phyloP scores from a whole-genome alignment of 1,284 basidiomycete genomes.

The Butyriboletus appendiculatus region DNA sequence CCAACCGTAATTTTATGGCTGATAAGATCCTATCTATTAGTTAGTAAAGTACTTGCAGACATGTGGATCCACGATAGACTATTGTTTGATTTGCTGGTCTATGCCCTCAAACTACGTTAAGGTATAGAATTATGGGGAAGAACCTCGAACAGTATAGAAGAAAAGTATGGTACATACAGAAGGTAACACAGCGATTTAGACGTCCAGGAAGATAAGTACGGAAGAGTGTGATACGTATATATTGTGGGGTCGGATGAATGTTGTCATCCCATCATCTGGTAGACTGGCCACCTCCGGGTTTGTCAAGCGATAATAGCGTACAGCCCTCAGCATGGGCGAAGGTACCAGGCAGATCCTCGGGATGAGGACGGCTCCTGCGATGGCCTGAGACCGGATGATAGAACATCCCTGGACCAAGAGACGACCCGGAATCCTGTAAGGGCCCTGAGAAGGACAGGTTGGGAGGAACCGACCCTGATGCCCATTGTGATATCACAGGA shows the following conservation, averaged over 20 bases:
- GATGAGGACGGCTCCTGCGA: background rate
- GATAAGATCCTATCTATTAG: background rate
- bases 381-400: constrained; percentile 8
- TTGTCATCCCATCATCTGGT: background rate
- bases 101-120: background rate
- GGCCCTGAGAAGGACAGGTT: background rate
- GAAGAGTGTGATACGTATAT: background rate
- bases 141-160: background rate
- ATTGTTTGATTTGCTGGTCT: background rate
- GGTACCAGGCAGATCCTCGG: background rate
- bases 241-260: background rate
- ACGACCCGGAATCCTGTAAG: background rate
- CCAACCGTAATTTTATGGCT: background rate
- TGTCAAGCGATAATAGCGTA: constrained; percentile 2
- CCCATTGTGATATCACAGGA: constrained; percentile 8
- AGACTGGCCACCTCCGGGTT: background rate
- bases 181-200: background rate
- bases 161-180: constrained; percentile 2
- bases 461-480: background rate
- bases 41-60: background rate
- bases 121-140: background rate
- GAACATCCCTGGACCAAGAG: background rate
- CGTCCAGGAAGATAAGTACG: background rate
- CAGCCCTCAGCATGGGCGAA: constrained; percentile 3
- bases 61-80: background rate